Conservation (phyloP, 2,329 filamentous ascomycete species). For the Claviceps sp. region DNA sequence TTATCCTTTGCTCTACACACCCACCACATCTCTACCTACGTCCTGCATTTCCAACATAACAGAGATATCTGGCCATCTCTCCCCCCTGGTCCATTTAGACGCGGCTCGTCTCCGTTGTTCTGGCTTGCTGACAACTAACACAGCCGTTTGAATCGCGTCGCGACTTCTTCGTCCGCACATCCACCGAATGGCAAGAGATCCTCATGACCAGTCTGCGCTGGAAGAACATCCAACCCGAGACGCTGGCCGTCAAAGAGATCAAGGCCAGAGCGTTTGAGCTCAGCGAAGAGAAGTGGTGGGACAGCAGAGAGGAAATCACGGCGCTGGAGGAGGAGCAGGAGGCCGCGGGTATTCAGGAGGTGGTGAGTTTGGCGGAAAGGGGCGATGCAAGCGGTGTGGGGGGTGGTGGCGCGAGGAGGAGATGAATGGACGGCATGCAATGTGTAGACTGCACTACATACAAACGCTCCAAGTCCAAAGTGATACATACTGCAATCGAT, state of each 20-base stretch:
- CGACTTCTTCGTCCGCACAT: conserved; percentile 84
- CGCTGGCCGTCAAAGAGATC: conserved; percentile 74
- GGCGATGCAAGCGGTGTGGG: conserved; percentile 34
- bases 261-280: conserved; percentile 81
- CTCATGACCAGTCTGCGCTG: conserved; percentile 62
- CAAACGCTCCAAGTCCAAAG: too few species aligned
- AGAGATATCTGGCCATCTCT: background rate
- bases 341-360: conserved; percentile 85
- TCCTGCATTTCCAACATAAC: background rate
- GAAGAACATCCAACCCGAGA: conserved; percentile 52
- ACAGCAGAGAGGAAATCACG: conserved; percentile 85
- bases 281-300: conserved; percentile 98
- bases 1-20: background rate
- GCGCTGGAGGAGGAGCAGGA: conserved; percentile 92
- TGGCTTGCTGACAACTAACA: conserved; percentile 8
- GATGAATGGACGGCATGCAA: conserved; percentile 8
- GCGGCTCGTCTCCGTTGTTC: too few species aligned
- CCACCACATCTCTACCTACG: too few species aligned
- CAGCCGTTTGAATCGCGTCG: conserved; percentile 80
- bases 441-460: too few species aligned
- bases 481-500: too few species aligned
- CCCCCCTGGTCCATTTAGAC: too few species aligned
- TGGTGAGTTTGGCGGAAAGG: conserved; percentile 73
- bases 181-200: conserved; percentile 80
- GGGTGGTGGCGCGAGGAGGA: conserved; percentile 17